These are phyloP conservation scores for Gossypium schwendimanii DNA, from an alignment of 441 rosid species.

Conservation along the genomic window DNA sequence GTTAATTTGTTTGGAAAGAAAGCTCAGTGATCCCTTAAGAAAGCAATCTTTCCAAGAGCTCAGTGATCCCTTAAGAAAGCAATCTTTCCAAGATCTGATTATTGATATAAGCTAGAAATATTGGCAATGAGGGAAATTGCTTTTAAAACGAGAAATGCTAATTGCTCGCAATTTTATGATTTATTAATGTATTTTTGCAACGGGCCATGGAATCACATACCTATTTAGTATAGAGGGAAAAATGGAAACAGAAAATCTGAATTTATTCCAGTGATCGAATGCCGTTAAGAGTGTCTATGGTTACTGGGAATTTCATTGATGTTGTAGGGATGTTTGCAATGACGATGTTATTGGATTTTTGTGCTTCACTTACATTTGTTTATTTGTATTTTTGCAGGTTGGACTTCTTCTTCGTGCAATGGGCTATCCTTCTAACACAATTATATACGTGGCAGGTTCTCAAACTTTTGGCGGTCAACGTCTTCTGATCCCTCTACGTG, in stretches of 20 bases:
- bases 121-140: background rate
- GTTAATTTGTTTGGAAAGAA: background rate
- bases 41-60: background rate
- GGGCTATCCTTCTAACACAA: constrained; percentile 81
- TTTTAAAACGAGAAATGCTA: background rate
- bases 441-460: constrained; percentile 85
- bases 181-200: background rate
- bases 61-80: background rate
- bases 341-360: background rate
- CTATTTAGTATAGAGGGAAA: background rate
- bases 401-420: constrained; percentile 84
- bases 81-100: background rate
- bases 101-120: background rate
- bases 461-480: constrained; percentile 96
- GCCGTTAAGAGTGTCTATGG: too few relatives aligned
- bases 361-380: constrained; percentile 7
- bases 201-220: background rate
- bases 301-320: too few relatives aligned
- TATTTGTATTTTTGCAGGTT: constrained; percentile 49
- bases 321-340: background rate
- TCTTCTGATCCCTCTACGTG: constrained; percentile 78
- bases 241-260: background rate
- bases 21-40: background rate
- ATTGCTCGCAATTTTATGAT: background rate
- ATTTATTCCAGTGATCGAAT: too few relatives aligned